Conservation (phyloP, 2,329 filamentous ascomycete genomes). For the Neonectria ditissima region DNA sequence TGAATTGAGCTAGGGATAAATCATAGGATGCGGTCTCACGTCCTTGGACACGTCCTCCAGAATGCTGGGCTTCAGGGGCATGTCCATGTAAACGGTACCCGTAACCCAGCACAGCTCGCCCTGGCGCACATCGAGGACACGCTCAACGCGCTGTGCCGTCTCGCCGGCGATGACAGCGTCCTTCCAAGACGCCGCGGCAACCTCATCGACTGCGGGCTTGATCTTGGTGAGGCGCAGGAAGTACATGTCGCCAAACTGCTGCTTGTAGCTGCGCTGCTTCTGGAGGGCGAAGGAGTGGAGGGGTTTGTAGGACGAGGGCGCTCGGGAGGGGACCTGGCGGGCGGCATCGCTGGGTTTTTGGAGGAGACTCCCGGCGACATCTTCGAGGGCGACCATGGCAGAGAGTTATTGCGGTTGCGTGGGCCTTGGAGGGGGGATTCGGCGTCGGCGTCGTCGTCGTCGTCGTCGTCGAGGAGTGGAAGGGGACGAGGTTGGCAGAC, state of each 20-base stretch:
- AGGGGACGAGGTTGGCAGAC: constrained; percentile 27
- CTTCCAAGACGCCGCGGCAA: constrained; percentile 81
- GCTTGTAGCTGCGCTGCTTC: constrained; percentile 81
- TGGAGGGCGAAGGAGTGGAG: constrained; percentile 80
- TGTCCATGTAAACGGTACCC: constrained; percentile 97
- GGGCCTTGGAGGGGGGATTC: constrained; percentile 5
- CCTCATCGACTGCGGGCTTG: constrained; percentile 82
- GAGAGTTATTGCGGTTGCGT: not conserved
- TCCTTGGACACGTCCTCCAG: constrained; percentile 95
- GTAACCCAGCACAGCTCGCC: constrained; percentile 95
- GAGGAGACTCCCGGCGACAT: constrained; percentile 49
- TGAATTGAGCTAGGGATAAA: not conserved
- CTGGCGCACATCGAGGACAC: constrained; percentile 95
- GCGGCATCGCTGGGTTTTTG: constrained; percentile 51
- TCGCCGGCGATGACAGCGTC: constrained; percentile 83
- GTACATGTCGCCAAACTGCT: constrained; percentile 98
- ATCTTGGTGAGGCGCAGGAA: constrained; percentile 90
- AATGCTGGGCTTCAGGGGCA: constrained; percentile 96
- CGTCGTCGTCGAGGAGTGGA: constrained; percentile 14
- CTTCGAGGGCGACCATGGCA: constrained; percentile 52
- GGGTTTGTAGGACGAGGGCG: constrained; percentile 74
- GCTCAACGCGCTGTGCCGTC: constrained; percentile 78
- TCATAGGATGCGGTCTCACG: constrained; percentile 59
- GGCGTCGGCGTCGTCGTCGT: no score
- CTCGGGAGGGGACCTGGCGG: constrained; percentile 62